Base-by-base conservation (phyloP, 2,329 filamentous ascomycete genomes). In the Ambrosiella xylebori region DNA sequence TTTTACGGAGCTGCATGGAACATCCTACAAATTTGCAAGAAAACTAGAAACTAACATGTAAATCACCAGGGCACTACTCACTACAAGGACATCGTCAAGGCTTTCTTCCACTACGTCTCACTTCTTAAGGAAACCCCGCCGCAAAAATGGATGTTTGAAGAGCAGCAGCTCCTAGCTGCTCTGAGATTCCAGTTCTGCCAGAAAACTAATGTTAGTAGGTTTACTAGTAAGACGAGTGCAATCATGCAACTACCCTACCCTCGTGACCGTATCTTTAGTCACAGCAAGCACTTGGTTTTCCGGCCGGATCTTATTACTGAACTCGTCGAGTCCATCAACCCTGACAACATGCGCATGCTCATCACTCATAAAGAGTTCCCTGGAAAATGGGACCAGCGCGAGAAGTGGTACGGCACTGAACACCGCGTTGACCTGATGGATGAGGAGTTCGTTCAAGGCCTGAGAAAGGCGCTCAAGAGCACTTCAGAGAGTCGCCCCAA, bases 321-420 rank as follows among this genome's bases (percentile, higher is more conserved):
- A 62, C 86, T 83, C 0, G 74, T 97, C 64, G 76, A 79, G 3
- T 86, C 80, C 65, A 71, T 98, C 53, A 78, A 84, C 17, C 86
- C 90, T 0, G 90, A 97, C 67, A 97, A 96, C 67, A 89, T 97
- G 72, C 81, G 88, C 37, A 78, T 96, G 68, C 84, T 81, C 1
- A 76, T 97, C 54, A 81, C 94, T 36, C 91, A 88, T 27, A 86
- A 89, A 66, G 84, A 86, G 7, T 86, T 84, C 63, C 90, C 90
- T 0, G 90, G 88, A 0, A 78, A 81, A 56, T 96, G 88, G 87
- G 79, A 94, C 63, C 73, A 84, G 68, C 94, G 86, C 66, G 93
- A 98, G 73, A 88, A 90, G 67, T 98, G 93, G 93, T 98, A 98
- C 65, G 91, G 91, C 7, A 98, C 93, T 0, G 90, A 97, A 66